These are phyloP conservation scores for Hysterangium stoloniferum DNA, from an alignment of 768 basidiomycete species.

Conservation along the genomic window DNA sequence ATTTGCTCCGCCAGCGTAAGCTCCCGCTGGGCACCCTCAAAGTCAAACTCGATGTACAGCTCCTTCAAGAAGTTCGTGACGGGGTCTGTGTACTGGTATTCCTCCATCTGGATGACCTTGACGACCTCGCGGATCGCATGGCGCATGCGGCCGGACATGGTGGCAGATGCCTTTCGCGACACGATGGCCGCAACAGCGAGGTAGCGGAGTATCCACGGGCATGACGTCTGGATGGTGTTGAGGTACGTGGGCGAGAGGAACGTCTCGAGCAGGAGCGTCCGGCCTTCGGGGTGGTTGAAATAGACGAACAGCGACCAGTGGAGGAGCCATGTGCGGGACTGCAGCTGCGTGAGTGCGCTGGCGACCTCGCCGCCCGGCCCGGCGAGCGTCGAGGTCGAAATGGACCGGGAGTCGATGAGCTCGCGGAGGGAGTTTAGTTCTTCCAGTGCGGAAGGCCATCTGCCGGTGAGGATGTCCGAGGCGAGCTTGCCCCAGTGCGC, in stretches of 20 bases:
- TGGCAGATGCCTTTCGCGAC: conserved; percentile 64
- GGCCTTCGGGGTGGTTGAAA: conserved; percentile 91
- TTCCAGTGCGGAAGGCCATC: conserved; percentile 91
- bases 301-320: conserved; percentile 99
- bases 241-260: conserved; percentile 96
- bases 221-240: conserved; percentile 96
- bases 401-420: conserved; percentile 71
- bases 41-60: conserved; percentile 93
- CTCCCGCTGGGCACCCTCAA: conserved; percentile 86
- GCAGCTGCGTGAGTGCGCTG: conserved; percentile 68
- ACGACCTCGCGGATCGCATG: conserved; percentile 88
- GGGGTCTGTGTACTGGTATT: conserved; percentile 93
- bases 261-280: conserved; percentile 87
- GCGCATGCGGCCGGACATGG: conserved; percentile 63
- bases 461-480: conserved; percentile 89
- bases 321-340: conserved; percentile 91
- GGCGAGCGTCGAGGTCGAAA: conserved; percentile 24
- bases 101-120: conserved; percentile 89
- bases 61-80: conserved; percentile 90
- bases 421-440: conserved; percentile 96
- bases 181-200: conserved; percentile 89
- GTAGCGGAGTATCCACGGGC: conserved; percentile 92
- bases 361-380: conserved; percentile 10
- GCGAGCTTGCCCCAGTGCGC: conserved; percentile 99
- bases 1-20: conserved; percentile 72